These are phyloP conservation scores for Lathyrus oleraceus DNA, from an alignment of 306 rosid species.

Conservation along the genomic window DNA sequence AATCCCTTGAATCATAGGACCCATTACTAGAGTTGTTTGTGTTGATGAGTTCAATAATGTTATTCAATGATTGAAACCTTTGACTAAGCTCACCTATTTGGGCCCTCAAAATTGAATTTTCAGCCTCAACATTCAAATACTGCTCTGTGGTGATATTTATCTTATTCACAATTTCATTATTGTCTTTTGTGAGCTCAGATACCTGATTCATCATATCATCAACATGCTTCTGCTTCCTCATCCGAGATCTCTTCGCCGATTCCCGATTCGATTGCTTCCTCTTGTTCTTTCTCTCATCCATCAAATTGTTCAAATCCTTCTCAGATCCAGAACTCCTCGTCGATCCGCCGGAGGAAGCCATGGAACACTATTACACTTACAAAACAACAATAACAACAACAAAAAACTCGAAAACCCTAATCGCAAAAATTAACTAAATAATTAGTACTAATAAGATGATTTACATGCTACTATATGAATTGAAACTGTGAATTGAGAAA, in stretches of 20 bases:
- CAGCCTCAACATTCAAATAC: constrained; percentile 52
- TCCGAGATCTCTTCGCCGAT: constrained; percentile 81
- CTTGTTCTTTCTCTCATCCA: constrained; percentile 70
- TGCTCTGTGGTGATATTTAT: constrained; percentile 55
- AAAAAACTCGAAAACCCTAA: neutral
- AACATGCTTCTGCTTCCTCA: constrained; percentile 73
- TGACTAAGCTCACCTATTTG: constrained; percentile 69
- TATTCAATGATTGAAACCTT: constrained; percentile 65
- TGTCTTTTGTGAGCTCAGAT: constrained; percentile 51
- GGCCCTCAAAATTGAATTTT: constrained; percentile 64
- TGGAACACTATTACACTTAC: neutral
- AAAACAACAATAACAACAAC: too few relatives aligned
- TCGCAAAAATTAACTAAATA: neutral
- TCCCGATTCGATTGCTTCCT: constrained; percentile 85
- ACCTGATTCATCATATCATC: constrained; percentile 63
- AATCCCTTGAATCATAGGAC: constrained; percentile 15
- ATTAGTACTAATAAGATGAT: neutral
- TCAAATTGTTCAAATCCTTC: constrained; percentile 52
- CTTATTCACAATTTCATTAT: constrained; percentile 50
- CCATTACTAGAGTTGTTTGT: constrained; percentile 31
- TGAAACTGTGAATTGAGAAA: constrained; percentile 47
- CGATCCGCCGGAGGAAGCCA: constrained; percentile 70
- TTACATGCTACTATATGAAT: constrained; percentile 15
- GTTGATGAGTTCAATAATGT: constrained; percentile 53
- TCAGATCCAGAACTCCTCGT: constrained; percentile 62